Conservation (phyloP, 139 green algal species). For the Coelastrella sp. region DNA sequence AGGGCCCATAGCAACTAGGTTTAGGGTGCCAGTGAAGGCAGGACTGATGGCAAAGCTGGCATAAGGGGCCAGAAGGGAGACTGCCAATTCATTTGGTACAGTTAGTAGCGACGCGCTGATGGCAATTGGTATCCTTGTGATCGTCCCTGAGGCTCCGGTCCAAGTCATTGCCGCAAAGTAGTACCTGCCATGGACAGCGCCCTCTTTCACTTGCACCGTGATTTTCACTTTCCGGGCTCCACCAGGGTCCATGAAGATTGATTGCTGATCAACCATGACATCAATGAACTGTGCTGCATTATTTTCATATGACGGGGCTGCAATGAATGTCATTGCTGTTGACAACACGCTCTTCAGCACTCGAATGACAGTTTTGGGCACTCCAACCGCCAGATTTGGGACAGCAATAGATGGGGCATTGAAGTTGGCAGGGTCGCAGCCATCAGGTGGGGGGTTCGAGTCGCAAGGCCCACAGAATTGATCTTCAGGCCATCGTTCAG, state of each 20-base stretch:
- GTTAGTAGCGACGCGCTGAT: background rate
- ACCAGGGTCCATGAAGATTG: background rate
- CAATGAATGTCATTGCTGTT: background rate
- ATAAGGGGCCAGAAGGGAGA: background rate
- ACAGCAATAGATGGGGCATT: conserved; percentile 3
- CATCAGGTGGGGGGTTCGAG: too few relatives aligned
- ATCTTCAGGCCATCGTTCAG: background rate
- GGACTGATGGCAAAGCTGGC: background rate
- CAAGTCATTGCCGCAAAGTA: background rate
- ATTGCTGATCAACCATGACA: background rate
- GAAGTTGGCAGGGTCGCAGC: conserved; percentile 1
- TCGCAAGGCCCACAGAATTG: background rate
- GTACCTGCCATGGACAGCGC: background rate
- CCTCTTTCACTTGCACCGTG: background rate
- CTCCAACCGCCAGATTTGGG: background rate
- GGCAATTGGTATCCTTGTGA: background rate
- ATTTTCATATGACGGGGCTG: background rate
- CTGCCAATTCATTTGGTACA: background rate
- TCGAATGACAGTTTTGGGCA: background rate
- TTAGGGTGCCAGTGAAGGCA: background rate
- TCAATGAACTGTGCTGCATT: background rate
- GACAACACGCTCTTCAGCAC: background rate
- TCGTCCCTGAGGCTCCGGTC: background rate
- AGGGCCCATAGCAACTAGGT: background rate
- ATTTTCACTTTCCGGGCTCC: background rate